These are phyloP conservation scores for Sonneratia caseolaris DNA, from an alignment of 345 rosid genomes.

Conservation along the genomic window DNA sequence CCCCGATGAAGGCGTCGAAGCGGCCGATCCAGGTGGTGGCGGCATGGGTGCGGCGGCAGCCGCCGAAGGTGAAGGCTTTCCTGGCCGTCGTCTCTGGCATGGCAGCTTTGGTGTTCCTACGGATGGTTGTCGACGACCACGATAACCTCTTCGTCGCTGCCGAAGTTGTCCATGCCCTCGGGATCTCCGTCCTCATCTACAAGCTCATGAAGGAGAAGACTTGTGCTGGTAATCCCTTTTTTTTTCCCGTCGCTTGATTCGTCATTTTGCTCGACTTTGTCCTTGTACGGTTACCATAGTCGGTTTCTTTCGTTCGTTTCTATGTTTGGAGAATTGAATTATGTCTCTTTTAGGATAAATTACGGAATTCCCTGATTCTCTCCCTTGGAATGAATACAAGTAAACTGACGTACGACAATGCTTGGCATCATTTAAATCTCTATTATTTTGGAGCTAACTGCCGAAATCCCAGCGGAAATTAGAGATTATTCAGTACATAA, in stretches of 20 bases:
- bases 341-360: neutral
- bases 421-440: neutral
- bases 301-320: neutral
- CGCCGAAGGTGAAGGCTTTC: constrained; percentile 35
- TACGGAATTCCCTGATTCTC: neutral
- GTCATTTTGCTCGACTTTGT: neutral
- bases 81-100: constrained; percentile 34
- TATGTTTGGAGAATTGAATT: neutral
- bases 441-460: neutral
- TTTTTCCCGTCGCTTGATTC: neutral
- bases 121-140: constrained; percentile 36
- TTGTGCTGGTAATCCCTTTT: constrained; percentile 26
- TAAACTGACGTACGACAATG: neutral
- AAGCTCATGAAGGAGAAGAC: constrained; percentile 39
- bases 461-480: neutral
- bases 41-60: constrained; percentile 38
- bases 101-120: constrained; percentile 30
- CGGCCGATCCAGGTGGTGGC: constrained; percentile 24
- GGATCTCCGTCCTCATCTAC: constrained; percentile 34
- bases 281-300: neutral
- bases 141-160: constrained; percentile 42
- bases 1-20: constrained; percentile 21
- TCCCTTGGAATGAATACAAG: neutral
- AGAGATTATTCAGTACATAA: neutral
- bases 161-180: constrained; percentile 38